Percentiles rank a stretch among this genome's conserved stretches.
These are phyloP conservation scores for Fusarium sp. DNA, from an alignment of 2,329 filamentous ascomycete species.

Conservation along the genomic window DNA sequence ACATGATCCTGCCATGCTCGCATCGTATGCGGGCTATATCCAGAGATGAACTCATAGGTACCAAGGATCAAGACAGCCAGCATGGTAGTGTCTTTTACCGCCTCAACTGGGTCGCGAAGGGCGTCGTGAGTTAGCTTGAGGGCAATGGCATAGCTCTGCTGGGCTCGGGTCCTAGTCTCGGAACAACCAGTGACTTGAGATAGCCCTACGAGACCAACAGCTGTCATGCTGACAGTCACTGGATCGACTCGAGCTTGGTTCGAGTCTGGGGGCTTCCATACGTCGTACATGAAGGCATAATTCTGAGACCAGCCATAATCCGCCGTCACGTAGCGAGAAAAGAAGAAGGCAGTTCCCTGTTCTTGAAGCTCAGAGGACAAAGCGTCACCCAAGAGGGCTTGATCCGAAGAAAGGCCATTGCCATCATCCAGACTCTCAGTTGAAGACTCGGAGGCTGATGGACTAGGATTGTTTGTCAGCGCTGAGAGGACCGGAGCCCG, in stretches of 20 bases:
- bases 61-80: slow-evolving; percentile 65
- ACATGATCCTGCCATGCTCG: slow-evolving; percentile 66
- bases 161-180: slow-evolving; percentile 60
- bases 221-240: slow-evolving; percentile 64
- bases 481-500: slow-evolving; percentile 41
- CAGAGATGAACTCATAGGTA: slow-evolving; percentile 66
- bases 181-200: slow-evolving; percentile 58
- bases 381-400: slow-evolving; percentile 15
- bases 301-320: slow-evolving; percentile 61
- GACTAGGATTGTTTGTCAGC: slow-evolving; percentile 39
- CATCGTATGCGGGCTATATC: slow-evolving; percentile 59
- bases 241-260: slow-evolving; percentile 54
- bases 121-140: slow-evolving; percentile 63
- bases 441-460: slow-evolving; percentile 38
- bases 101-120: slow-evolving; percentile 57
- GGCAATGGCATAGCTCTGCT: slow-evolving; percentile 63
- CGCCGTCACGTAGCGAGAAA: slow-evolving; percentile 62
- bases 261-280: slow-evolving; percentile 60
- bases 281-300: slow-evolving; percentile 65
- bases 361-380: slow-evolving; percentile 51
- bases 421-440: slow-evolving; percentile 33
- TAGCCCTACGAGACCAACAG: slow-evolving; percentile 65
- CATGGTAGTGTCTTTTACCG: slow-evolving; percentile 63
- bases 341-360: slow-evolving; percentile 62
- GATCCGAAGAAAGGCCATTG: slow-evolving; percentile 34